Percentiles rank a stretch among this genome's conserved stretches.
These are phyloP conservation scores for Populus hybrid DNA, from an alignment of 441 rosid species.

Conservation along the genomic window DNA sequence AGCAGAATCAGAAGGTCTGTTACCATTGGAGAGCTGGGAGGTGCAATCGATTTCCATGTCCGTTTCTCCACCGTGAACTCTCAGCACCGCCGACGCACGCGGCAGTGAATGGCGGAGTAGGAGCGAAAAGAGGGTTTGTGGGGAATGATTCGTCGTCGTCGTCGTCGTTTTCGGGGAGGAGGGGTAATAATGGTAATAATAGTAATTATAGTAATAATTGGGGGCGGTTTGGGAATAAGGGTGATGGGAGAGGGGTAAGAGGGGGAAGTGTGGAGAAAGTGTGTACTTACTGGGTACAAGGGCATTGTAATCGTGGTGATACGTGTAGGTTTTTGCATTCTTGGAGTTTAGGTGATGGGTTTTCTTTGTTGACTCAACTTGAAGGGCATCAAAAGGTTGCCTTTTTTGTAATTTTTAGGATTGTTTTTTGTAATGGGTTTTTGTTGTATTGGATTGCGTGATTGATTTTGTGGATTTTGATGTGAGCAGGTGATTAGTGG, in stretches of 20 bases:
- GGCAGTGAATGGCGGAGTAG: constrained; percentile 24
- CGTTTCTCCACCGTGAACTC: constrained; percentile 74
- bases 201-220: constrained; percentile 16
- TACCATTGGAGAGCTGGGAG: constrained; percentile 88
- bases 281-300: constrained; percentile 87
- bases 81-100: constrained; percentile 32
- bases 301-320: constrained; percentile 71
- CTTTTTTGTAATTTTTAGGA: neutral
- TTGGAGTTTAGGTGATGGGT: constrained; percentile 81
- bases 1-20: constrained; percentile 61
- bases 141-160: constrained; percentile 36
- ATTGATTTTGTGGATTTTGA: constrained; percentile 5
- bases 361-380: constrained; percentile 67
- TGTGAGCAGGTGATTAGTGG: constrained; percentile 70
- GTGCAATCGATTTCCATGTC: constrained; percentile 68
- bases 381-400: constrained; percentile 86
- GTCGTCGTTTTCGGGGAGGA: constrained; percentile 56
- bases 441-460: constrained; percentile 1
- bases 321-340: constrained; percentile 81
- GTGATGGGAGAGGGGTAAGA: constrained; percentile 22
- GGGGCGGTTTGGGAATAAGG: constrained; percentile 43
- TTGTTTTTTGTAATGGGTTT: neutral
- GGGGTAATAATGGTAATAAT: neutral
- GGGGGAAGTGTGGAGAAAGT: constrained; percentile 65
- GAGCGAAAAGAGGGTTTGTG: constrained; percentile 57